Base-by-base conservation (phyloP, 306 rosid species). In the Malus orientalis region DNA sequence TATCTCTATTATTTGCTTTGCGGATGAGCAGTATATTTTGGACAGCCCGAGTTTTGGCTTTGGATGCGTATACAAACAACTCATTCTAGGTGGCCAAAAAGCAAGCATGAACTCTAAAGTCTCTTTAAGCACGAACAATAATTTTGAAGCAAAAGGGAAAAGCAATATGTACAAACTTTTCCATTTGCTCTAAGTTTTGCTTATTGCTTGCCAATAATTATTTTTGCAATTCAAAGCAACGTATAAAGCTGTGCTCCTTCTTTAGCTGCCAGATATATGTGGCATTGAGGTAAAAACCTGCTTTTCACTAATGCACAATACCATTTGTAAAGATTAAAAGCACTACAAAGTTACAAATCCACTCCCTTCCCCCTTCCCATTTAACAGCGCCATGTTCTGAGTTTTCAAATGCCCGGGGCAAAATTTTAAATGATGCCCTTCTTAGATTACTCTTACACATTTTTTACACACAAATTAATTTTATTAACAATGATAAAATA, bases 71-170 rank as follows among this genome's bases (percentile, higher is more conserved):
- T 2, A 22, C 22, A 38, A 13, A 57, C 33, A 20, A 71, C 51
- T 32, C 66, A 55, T 33, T 55, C 33, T 4, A 72, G 22, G 38
- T 38, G 54, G 38, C 55, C 67, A 58, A 8, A 73, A 73, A 57
- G 76, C 38, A 58, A 23, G 54, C 67, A 58, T 38, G 76, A 57
- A 38, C 67, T 73, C 55, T 73, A 73, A 23, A 58, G 76, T 40
- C 67, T 12, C 40, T 59, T 73, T 58, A 36, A 58, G 22, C 6
- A 15, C 11, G 38, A 40, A 58, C 47, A 58, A 22, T 25, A 13
- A 36, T 23, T 22, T 40, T 38, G 68, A 73, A 72, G 53, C 53
- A 72, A 64, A 38, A 42, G 32, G 57, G 69, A 12, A 22, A 57
- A 63, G 54, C 66, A 72, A 71, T 30, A 54, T 11, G 33, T 9